Percentiles rank a stretch among this genome's conserved stretches.
phyloP scores from a whole-genome alignment of 805 yeast species.

The Hanseniaspora pseudoguilliermondii region DNA sequence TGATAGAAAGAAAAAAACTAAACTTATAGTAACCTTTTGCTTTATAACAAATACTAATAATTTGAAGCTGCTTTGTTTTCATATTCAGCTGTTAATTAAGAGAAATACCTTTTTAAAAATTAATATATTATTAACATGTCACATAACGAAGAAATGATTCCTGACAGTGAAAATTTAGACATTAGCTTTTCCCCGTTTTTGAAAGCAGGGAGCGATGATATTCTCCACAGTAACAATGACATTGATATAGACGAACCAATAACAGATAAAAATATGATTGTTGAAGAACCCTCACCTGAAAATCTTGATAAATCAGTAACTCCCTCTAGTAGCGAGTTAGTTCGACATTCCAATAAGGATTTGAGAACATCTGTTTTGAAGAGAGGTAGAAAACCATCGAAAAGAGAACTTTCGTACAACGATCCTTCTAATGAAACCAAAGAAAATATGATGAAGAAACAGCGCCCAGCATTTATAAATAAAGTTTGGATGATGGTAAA shows the following conservation, averaged over 20 bases:
- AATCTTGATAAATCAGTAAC: not conserved
- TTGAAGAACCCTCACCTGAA: constrained; percentile 11
- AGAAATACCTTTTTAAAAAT: no score
- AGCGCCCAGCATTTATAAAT: constrained; percentile 80
- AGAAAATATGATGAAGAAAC: constrained; percentile 28
- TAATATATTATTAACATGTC: not conserved
- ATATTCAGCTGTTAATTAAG: no score
- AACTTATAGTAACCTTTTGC: no score
- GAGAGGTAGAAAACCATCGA: not conserved
- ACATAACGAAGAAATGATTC: not conserved
- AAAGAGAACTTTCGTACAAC: not conserved
- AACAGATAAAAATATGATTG: constrained; percentile 10
- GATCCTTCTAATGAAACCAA: not conserved
- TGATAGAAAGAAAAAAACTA: no score
- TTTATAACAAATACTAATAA: no score
- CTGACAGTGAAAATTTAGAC: not conserved
- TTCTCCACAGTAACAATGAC: not conserved
- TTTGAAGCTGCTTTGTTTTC: no score
- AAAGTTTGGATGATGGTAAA: constrained; percentile 94
- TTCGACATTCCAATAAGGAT: not conserved
- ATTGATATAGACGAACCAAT: not conserved
- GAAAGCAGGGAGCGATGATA: not conserved
- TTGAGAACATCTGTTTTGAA: constrained; percentile 2
- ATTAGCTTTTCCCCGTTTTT: not conserved
- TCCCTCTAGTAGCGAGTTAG: not conserved